A percentile compares a stretch with the other conserved stretches of the same genome.
phyloP scores from a whole-genome alignment of 257 asterid genomes.

The Paraleonurus japonicus region DNA sequence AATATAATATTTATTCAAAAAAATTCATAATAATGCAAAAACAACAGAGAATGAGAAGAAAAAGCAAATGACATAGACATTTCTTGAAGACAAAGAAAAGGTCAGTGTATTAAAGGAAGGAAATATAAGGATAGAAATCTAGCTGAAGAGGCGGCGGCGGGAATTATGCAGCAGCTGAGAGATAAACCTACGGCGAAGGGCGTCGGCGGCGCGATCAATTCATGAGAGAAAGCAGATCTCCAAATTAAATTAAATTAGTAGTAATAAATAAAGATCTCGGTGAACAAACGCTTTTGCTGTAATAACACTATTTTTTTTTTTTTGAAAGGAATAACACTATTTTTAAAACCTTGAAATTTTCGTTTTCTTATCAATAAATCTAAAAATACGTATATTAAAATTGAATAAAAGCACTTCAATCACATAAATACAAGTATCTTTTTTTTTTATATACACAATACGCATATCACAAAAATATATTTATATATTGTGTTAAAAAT shows the following conservation, averaged over 20 bases:
- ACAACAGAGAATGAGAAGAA: not conserved
- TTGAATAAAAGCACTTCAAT: not conserved
- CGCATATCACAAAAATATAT: too few relatives aligned
- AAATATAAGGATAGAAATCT: slow-evolving; percentile 6
- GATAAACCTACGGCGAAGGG: slow-evolving; percentile 24
- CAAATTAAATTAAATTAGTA: not conserved
- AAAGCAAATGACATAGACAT: not conserved
- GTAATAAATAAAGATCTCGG: not conserved
- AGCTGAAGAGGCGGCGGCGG: slow-evolving; percentile 18
- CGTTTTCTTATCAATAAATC: not conserved
- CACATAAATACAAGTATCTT: not conserved
- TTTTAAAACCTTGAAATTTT: not conserved
- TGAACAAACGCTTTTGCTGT: slow-evolving; percentile 32
- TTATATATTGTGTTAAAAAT: too few relatives aligned
- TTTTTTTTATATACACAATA: too few relatives aligned
- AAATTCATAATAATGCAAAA: not conserved
- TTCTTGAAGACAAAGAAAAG: slow-evolving; percentile 11
- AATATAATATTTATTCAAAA: not conserved
- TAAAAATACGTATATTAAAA: not conserved
- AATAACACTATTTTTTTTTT: too few relatives aligned
- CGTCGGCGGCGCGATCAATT: slow-evolving; percentile 22
- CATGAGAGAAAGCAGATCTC: slow-evolving; percentile 18
- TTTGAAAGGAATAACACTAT: too few relatives aligned
- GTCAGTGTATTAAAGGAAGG: not conserved
- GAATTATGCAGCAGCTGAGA: slow-evolving; percentile 11